These are phyloP conservation scores for Tetracladium maxilliforme DNA, from an alignment of 2,329 filamentous ascomycete genomes.

Conservation along the genomic window DNA sequence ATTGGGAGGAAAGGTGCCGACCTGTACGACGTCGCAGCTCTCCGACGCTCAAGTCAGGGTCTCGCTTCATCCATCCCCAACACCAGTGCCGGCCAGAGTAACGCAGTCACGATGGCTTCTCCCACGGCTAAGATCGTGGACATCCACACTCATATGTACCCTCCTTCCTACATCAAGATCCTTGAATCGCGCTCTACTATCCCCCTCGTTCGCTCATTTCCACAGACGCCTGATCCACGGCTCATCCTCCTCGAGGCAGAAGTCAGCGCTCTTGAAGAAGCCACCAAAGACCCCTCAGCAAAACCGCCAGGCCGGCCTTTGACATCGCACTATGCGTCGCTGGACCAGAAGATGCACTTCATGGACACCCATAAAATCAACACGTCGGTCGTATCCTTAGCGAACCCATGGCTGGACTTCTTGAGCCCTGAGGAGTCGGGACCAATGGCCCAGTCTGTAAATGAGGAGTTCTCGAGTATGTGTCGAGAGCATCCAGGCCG, in stretches of 20 bases:
- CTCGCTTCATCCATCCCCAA: conserved; percentile 1
- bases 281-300: conserved; percentile 35
- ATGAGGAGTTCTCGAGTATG: conserved; percentile 61
- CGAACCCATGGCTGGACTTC: conserved; percentile 92
- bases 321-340: conserved; percentile 69
- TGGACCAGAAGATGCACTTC: conserved; percentile 67
- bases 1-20: neutral
- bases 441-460: conserved; percentile 51
- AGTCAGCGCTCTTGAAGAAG: conserved; percentile 25
- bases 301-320: conserved; percentile 66
- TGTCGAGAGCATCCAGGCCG: conserved; percentile 52
- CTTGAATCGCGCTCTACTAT: conserved; percentile 45
- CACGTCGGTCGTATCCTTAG: conserved; percentile 73
- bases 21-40: neutral
- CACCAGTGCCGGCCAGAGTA: conserved; percentile 15
- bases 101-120: conserved; percentile 7
- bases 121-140: conserved; percentile 35
- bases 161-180: conserved; percentile 45
- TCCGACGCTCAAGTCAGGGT: conserved; percentile 1
- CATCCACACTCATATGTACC: conserved; percentile 58
- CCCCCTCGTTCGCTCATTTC: conserved; percentile 57
- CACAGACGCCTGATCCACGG: conserved; percentile 37
- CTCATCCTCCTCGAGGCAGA: conserved; percentile 46
- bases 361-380: conserved; percentile 77
- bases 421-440: conserved; percentile 45